A percentile compares a stretch with the other conserved stretches of the same genome.
phyloP scores from a whole-genome alignment of 768 basidiomycete genomes.

The Xerocomus potaroensis region DNA sequence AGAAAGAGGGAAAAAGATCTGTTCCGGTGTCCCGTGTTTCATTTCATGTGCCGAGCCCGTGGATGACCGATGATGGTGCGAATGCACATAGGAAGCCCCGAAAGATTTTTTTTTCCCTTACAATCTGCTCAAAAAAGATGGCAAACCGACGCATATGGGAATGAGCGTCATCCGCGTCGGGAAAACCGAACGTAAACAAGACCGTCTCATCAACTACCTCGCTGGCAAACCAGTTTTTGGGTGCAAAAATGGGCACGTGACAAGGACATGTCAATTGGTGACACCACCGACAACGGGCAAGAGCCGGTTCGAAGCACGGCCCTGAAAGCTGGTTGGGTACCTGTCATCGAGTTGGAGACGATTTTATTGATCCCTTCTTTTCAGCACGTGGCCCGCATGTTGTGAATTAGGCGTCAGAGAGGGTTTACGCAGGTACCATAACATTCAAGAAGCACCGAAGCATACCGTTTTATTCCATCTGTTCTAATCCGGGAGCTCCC shows the following conservation, averaged over 20 bases:
- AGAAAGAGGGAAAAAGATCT: not conserved
- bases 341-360: not conserved
- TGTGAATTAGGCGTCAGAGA: not conserved
- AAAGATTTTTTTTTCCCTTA: not conserved
- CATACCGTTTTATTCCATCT: not conserved
- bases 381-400: not conserved
- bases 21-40: not conserved
- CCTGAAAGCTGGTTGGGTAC: not conserved
- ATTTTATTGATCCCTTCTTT: not conserved
- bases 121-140: not conserved
- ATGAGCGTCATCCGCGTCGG: not conserved
- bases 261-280: not conserved
- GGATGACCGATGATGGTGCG: not conserved
- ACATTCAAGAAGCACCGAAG: not conserved
- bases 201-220: not conserved
- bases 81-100: not conserved
- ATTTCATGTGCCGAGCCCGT: not conserved
- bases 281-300: not conserved
- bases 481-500: not conserved
- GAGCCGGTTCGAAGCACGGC: not conserved
- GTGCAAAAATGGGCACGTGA: not conserved
- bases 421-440: not conserved
- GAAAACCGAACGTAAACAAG: not conserved
- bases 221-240: not conserved
- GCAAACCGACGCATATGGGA: not conserved